Base-by-base conservation (phyloP, 2,329 filamentous ascomycete genomes). In the Pseudofabraea citricarpa region DNA sequence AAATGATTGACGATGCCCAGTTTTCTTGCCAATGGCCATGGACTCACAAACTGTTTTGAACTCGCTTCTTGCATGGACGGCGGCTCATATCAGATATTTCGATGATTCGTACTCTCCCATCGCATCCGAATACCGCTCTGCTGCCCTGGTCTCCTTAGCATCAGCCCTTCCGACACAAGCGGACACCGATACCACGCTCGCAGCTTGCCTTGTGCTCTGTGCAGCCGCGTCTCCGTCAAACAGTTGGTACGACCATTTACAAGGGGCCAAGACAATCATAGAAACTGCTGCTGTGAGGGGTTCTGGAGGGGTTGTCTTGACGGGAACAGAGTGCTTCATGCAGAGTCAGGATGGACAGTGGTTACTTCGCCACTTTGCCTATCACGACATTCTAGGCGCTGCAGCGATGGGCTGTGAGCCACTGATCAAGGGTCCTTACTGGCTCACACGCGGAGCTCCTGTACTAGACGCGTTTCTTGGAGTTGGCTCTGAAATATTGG, bases 291-390 rank as follows among this genome's bases (percentile, higher is more conserved):
- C 16, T 9, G 21, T 9, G 9, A 18, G 12, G 13, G 21, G 29
- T 13, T 15, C 26, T 10, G 18, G 18, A 9, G 42, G 42, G 13
- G 24, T 12, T 16, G 9, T 32, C n/a, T 19, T 32, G 3, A 29
- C 10, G 19, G 42, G 42, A n/a, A 36, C 36, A 6, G 38, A 42
- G 24, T 21, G 38, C 16, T 33, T 41, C 13, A 45, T 41, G 31
- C 21, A 35, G 20, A 42, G 21, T 13, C 23, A 19, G 22, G 47
- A 53, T 29, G 50, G 50, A 15, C 33, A 45, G 32, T 53, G 50
- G 50, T 20, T 53, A 9, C 29, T 53, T 27, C 46, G 50, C 10
- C 49, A 51, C 33, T 53, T 53, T 38, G 50, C 50, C 18, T 53
- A 53, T 38, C 50, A 53, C 37, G 50, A 53, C 37, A 41, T 53